phyloP scores from a whole-genome alignment of 2,329 filamentous ascomycete genomes.

The Aspergillus neoniger region DNA sequence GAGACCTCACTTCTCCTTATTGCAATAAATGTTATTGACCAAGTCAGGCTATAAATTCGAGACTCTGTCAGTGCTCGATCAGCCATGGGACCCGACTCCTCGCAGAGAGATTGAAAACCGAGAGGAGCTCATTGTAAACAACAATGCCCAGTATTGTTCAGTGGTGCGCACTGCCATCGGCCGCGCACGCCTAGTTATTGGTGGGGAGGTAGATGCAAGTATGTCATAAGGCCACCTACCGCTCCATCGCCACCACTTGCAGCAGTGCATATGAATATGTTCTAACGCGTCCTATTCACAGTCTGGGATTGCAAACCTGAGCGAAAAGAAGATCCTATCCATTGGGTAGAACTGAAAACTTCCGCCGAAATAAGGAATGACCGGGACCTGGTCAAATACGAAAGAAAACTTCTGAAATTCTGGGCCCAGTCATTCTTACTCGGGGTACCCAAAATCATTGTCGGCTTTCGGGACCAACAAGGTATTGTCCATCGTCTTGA shows the following conservation, averaged over 20 bases:
- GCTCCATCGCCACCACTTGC: background rate
- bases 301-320: conserved; percentile 82
- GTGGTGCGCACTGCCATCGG: conserved; percentile 88
- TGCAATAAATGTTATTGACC: conserved; percentile 9
- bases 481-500: conserved; percentile 73
- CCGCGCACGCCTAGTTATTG: conserved; percentile 71
- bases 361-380: conserved; percentile 69
- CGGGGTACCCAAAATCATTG: conserved; percentile 86
- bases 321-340: conserved; percentile 66
- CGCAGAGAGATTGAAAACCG: conserved; percentile 78
- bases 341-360: conserved; percentile 96
- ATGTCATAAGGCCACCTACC: conserved; percentile 32
- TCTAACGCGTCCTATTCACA: conserved; percentile 30
- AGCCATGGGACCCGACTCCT: conserved; percentile 70
- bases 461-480: conserved; percentile 76
- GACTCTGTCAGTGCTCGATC: conserved; percentile 73
- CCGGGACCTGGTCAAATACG: conserved; percentile 72
- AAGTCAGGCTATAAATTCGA: conserved; percentile 91
- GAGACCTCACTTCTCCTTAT: conserved; percentile 12
- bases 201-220: conserved; percentile 92
- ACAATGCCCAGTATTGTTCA: conserved; percentile 93
- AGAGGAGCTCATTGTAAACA: conserved; percentile 72
- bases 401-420: conserved; percentile 89
- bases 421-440: conserved; percentile 97
- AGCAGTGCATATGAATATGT: background rate